These are phyloP conservation scores for Phalaenopsis aphrodite DNA, from an alignment of 106 monocot genomes.

Conservation along the genomic window DNA sequence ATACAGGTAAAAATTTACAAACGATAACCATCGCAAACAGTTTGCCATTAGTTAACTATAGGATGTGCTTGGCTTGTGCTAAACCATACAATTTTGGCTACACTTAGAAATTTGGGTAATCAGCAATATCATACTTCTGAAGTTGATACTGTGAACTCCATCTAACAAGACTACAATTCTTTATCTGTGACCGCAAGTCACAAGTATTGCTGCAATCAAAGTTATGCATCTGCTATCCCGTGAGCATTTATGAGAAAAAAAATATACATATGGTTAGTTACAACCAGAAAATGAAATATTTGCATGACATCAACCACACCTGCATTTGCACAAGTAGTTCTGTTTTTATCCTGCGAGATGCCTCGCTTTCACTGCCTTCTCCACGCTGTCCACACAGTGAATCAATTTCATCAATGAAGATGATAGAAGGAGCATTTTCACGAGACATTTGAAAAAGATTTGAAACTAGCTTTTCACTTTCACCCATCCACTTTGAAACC, in stretches of 20 bases:
- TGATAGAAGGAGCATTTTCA: constrained; percentile 69
- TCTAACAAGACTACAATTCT: background rate
- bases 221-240: background rate
- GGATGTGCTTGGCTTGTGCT: background rate
- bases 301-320: constrained; percentile 23
- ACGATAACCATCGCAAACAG: background rate
- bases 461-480: constrained; percentile 91
- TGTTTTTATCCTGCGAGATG: constrained; percentile 87
- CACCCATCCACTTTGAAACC: constrained; percentile 97
- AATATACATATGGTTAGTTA: background rate
- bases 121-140: background rate
- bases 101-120: background rate
- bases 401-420: constrained; percentile 71
- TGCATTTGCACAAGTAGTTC: constrained; percentile 98
- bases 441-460: constrained; percentile 83
- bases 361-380: constrained; percentile 89
- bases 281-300: background rate
- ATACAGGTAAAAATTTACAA: background rate
- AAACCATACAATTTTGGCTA: no score
- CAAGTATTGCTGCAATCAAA: background rate
- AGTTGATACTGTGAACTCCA: background rate
- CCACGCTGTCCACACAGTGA: constrained; percentile 59
- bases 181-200: background rate
- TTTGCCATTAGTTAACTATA: background rate
- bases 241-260: background rate